Percentiles rank a stretch among this genome's conserved stretches.
Conservation (phyloP, 129 eudicot genomes). For the Saussurea involucrata region DNA sequence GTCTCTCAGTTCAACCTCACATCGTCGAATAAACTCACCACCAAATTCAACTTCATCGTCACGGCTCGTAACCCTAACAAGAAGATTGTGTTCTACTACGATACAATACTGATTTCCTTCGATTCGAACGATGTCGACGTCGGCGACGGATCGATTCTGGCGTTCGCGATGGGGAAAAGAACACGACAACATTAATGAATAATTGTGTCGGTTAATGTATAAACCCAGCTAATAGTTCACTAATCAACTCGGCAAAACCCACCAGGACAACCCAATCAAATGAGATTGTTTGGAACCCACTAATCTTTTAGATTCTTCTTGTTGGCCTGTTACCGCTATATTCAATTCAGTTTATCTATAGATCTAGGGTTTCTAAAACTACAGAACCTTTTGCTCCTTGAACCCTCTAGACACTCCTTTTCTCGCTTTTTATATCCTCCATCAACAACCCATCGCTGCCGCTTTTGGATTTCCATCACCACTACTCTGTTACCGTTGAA, state of each 20-base stretch:
- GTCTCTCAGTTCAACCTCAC: slow-evolving; percentile 58
- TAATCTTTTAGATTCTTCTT: slow-evolving; percentile 15
- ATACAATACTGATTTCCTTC: slow-evolving; percentile 36
- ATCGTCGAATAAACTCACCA: slow-evolving; percentile 33
- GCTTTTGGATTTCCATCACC: background rate
- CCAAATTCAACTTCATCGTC: slow-evolving; percentile 48
- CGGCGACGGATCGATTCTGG: slow-evolving; percentile 49
- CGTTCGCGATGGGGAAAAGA: slow-evolving; percentile 46
- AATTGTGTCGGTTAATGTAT: slow-evolving; percentile 8
- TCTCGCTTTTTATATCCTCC: background rate
- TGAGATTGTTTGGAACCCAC: background rate
- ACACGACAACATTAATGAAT: slow-evolving; percentile 45
- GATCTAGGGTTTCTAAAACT: slow-evolving; percentile 24
- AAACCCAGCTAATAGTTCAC: too few relatives aligned
- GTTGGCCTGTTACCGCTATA: background rate
- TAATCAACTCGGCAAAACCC: too few relatives aligned
- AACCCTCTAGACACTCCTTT: too few relatives aligned
- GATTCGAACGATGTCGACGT: slow-evolving; percentile 30
- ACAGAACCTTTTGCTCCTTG: slow-evolving; percentile 32
- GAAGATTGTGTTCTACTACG: slow-evolving; percentile 49
- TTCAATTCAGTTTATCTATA: background rate
- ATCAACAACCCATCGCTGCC: slow-evolving; percentile 10
- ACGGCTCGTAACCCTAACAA: slow-evolving; percentile 63
- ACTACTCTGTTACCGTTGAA: background rate
- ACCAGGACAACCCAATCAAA: background rate